phyloP scores from a whole-genome alignment of 306 rosid genomes.

The Parietaria judaica region DNA sequence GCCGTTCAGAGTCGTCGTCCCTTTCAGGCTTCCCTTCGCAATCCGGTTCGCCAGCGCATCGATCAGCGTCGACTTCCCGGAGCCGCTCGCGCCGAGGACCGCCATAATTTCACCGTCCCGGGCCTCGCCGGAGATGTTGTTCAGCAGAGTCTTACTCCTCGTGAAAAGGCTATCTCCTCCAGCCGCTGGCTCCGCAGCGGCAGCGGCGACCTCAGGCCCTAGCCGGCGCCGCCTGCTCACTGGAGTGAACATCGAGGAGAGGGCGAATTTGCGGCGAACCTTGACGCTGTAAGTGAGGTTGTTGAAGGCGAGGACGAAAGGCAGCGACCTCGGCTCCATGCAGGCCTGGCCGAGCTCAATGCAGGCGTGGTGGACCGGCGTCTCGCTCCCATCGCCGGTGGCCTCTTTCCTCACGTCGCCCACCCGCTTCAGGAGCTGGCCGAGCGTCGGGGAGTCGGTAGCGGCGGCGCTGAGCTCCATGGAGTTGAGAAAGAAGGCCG shows the following conservation, averaged over 20 bases:
- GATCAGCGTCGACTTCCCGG: constrained; percentile 84
- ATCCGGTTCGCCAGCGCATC: constrained; percentile 85
- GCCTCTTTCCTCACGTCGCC: constrained; percentile 61
- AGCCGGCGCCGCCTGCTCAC: constrained; percentile 8
- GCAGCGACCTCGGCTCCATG: constrained; percentile 44
- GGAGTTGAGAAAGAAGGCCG: constrained; percentile 10
- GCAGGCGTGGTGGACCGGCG: constrained; percentile 53
- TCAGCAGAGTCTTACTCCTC: constrained; percentile 52
- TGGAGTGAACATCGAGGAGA: constrained; percentile 14
- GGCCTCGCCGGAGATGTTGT: constrained; percentile 83
- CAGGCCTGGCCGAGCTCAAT: constrained; percentile 30
- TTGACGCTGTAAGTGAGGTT: constrained; percentile 74
- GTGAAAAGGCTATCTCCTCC: constrained; percentile 45
- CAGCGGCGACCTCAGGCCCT: neutral
- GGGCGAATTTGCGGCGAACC: constrained; percentile 39
- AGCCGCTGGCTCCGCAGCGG: constrained; percentile 16
- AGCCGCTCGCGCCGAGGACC: constrained; percentile 91
- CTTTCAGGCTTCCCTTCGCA: constrained; percentile 81
- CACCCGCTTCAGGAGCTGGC: constrained; percentile 64
- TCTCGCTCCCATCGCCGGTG: constrained; percentile 59
- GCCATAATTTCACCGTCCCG: constrained; percentile 87
- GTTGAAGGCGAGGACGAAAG: constrained; percentile 64
- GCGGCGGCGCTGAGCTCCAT: constrained; percentile 33
- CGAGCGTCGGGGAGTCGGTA: constrained; percentile 43
- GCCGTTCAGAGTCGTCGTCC: constrained; percentile 63